Conservation (phyloP, 495 filamentous ascomycete species). For the Penicillium roqueforti region DNA sequence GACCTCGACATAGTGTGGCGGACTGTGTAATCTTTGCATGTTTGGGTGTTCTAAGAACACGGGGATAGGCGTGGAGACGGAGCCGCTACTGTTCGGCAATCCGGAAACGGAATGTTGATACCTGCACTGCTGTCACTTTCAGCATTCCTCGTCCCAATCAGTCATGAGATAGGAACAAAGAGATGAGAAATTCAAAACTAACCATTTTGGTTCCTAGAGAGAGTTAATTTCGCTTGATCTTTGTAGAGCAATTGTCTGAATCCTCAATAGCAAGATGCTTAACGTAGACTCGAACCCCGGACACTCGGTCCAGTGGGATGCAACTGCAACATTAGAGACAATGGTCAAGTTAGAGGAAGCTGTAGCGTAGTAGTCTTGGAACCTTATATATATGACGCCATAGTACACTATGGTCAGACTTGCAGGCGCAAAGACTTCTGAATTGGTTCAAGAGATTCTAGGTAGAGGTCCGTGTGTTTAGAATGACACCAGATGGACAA, state of each 20-base stretch:
- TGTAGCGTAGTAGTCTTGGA: slow-evolving; percentile 13
- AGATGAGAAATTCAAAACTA: neutral
- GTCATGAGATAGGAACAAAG: neutral
- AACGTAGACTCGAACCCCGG: neutral
- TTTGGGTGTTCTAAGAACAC: neutral
- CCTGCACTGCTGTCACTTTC: neutral
- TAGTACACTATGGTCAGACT: neutral
- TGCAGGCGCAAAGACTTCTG: neutral
- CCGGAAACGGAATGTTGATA: slow-evolving; percentile 25
- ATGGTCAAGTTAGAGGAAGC: slow-evolving; percentile 21
- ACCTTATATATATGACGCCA: slow-evolving; percentile 15
- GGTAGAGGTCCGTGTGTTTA: neutral
- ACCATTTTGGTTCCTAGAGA: neutral
- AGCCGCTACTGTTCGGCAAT: slow-evolving; percentile 7
- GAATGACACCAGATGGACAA: neutral
- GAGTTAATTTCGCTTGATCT: neutral
- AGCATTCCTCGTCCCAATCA: neutral
- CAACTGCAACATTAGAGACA: slow-evolving; percentile 31
- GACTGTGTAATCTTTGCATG: slow-evolving; percentile 7
- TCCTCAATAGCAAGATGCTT: slow-evolving; percentile 1
- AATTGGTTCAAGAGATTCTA: neutral
- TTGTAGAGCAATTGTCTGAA: neutral
- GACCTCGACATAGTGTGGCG: slow-evolving; percentile 2
- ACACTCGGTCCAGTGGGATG: slow-evolving; percentile 11
- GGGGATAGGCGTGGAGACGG: slow-evolving; percentile 9